phyloP scores from a whole-genome alignment of 2,329 filamentous ascomycete genomes.

The Epichloe sibirici region DNA sequence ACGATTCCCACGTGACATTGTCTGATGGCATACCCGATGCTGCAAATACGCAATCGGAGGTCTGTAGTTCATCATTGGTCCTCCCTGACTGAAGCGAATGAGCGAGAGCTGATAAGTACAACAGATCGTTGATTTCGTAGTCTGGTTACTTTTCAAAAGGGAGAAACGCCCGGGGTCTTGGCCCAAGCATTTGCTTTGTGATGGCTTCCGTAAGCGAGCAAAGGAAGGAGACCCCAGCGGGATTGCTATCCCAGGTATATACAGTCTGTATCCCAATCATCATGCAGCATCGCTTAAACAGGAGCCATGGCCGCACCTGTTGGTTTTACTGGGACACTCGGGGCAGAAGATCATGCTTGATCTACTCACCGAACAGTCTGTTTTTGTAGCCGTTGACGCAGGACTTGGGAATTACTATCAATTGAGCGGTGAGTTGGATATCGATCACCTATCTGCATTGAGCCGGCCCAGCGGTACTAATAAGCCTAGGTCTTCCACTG shows the following conservation, averaged over 20 bases:
- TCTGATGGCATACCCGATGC: conserved; percentile 32
- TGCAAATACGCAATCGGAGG: conserved; percentile 51
- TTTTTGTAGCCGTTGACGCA: conserved; percentile 54
- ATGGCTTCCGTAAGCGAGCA: conserved; percentile 56
- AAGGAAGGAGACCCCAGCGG: conserved; percentile 16
- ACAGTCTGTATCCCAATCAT: conserved; percentile 52
- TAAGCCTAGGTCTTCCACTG: conserved; percentile 33
- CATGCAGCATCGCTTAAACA: conserved; percentile 58
- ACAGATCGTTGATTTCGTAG: conserved; percentile 63
- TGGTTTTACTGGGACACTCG: conserved; percentile 59
- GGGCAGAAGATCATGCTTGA: conserved; percentile 69
- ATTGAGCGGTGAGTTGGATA: conserved; percentile 51
- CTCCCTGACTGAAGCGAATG: not conserved
- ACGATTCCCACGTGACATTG: conserved; percentile 44
- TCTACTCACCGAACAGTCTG: conserved; percentile 62
- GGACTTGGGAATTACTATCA: conserved; percentile 61
- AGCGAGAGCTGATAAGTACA: not conserved
- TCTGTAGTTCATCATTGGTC: conserved; percentile 17
- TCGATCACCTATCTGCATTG: conserved; percentile 2
- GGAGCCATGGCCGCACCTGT: conserved; percentile 61
- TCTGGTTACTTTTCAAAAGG: conserved; percentile 65
- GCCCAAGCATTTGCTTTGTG: conserved; percentile 66
- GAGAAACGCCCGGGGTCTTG: conserved; percentile 30
- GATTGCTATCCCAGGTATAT: conserved; percentile 52
- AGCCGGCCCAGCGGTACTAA: not conserved